A percentile compares a stretch with the other conserved stretches of the same genome.
Conservation (phyloP, 2,329 filamentous ascomycete species). For the Aureobasidium subglaciale region DNA sequence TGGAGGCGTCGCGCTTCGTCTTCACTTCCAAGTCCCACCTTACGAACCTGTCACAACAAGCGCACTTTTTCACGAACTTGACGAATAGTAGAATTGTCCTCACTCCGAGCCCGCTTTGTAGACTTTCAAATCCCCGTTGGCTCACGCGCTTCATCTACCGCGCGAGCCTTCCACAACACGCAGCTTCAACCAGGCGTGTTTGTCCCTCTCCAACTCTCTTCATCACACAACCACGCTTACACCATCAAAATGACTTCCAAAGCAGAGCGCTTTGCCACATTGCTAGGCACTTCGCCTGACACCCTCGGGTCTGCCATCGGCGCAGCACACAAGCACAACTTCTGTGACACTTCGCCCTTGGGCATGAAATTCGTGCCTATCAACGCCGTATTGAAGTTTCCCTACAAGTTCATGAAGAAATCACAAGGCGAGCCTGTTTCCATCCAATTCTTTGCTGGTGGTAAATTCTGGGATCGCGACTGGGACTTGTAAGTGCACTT, state of each 20-base stretch:
- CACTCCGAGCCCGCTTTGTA: not conserved
- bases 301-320: not conserved
- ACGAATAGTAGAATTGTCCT: not conserved
- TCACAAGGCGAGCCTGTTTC: constrained; percentile 38
- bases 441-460: constrained; percentile 47
- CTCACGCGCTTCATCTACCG: not conserved
- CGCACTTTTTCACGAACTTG: not conserved
- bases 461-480: constrained; percentile 50
- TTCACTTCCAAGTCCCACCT: not conserved
- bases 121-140: not conserved
- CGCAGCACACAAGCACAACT: constrained; percentile 13
- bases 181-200: constrained; percentile 5
- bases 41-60: not conserved
- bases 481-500: constrained; percentile 68
- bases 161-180: not conserved
- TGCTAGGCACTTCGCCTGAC: not conserved
- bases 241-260: not conserved
- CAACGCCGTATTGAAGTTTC: constrained; percentile 49
- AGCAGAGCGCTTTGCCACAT: constrained; percentile 7
- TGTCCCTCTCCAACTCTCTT: not conserved
- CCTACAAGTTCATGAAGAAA: constrained; percentile 49
- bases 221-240: not conserved
- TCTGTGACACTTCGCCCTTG: constrained; percentile 29
- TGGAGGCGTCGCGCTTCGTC: not conserved
- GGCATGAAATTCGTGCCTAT: constrained; percentile 35